Conservation (phyloP, 2,329 filamentous ascomycete genomes). For the Claviceps monticola region DNA sequence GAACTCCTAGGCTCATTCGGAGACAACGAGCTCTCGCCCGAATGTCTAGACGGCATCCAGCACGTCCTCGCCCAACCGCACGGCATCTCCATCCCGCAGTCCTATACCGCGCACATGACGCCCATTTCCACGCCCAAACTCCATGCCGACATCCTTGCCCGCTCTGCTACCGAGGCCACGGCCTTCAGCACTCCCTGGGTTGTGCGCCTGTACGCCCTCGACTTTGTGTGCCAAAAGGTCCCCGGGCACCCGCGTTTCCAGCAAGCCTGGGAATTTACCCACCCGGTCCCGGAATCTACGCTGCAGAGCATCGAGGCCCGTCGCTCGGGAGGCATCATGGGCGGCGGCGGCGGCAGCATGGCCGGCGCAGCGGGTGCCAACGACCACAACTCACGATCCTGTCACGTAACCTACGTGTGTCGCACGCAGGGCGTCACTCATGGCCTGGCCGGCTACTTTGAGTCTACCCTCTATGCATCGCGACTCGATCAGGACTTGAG, state of each 20-base stretch:
- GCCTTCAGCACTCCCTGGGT: constrained; percentile 91
- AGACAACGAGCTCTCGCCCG: constrained; percentile 92
- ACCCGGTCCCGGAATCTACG: constrained; percentile 51
- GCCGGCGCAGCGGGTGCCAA: constrained; percentile 68
- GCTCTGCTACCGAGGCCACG: constrained; percentile 46
- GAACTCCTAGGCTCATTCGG: constrained; percentile 91
- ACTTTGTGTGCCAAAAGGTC: constrained; percentile 60
- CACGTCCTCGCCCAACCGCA: constrained; percentile 64
- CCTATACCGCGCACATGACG: constrained; percentile 88
- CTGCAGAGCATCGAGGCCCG: constrained; percentile 42
- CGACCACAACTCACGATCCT: constrained; percentile 78
- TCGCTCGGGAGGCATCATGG: constrained; percentile 48
- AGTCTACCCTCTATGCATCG: constrained; percentile 76
- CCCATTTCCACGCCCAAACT: constrained; percentile 81
- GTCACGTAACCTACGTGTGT: constrained; percentile 65
- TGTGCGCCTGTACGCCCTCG: constrained; percentile 78
- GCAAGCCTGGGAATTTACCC: constrained; percentile 66
- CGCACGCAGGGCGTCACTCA: constrained; percentile 72
- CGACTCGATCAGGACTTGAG: constrained; percentile 16
- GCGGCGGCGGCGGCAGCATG: constrained; percentile 59
- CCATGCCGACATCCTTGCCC: constrained; percentile 61
- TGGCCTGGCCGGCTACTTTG: constrained; percentile 88
- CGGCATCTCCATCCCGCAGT: constrained; percentile 86
- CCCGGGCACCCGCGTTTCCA: constrained; percentile 52
- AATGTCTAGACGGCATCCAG: constrained; percentile 92